Conservation (phyloP, 257 asterid species). For the Ilex aquifolium region DNA sequence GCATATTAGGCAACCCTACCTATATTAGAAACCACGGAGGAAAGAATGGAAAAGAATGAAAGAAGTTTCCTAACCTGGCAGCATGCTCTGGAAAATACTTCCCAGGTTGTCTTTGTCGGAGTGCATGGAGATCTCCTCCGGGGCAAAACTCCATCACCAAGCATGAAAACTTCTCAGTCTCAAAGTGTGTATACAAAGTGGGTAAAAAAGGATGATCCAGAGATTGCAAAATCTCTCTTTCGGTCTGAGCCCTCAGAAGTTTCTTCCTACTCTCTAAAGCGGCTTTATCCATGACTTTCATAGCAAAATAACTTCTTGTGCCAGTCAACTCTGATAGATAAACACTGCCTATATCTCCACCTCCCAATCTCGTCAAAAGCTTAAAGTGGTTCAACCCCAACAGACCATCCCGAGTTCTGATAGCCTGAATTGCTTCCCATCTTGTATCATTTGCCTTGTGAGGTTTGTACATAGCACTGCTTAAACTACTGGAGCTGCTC, state of each 20-base stretch:
- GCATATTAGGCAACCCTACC: too few species aligned
- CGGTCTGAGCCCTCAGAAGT: slow-evolving; percentile 58
- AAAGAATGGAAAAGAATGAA: background rate
- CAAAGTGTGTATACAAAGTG: slow-evolving; percentile 53
- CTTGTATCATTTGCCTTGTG: slow-evolving; percentile 55
- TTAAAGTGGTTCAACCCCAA: slow-evolving; percentile 48
- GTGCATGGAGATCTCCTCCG: slow-evolving; percentile 64
- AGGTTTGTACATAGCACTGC: slow-evolving; percentile 43
- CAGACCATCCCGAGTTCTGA: slow-evolving; percentile 39
- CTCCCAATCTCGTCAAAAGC: slow-evolving; percentile 44
- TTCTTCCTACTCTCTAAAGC: slow-evolving; percentile 51
- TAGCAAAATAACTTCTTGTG: slow-evolving; percentile 52
- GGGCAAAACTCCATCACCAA: slow-evolving; percentile 68
- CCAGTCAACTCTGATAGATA: slow-evolving; percentile 55
- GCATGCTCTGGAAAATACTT: slow-evolving; percentile 52
- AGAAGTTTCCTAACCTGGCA: slow-evolving; percentile 36
- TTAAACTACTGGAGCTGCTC: slow-evolving; percentile 54
- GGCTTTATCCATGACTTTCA: slow-evolving; percentile 67
- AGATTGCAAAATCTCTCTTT: slow-evolving; percentile 54
- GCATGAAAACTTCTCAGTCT: slow-evolving; percentile 53
- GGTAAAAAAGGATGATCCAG: slow-evolving; percentile 68
- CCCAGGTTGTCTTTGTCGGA: slow-evolving; percentile 58
- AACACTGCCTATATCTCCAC: slow-evolving; percentile 63
- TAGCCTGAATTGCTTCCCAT: slow-evolving; percentile 64
- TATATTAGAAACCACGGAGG: too few species aligned